Percentiles rank a stretch among this genome's conserved stretches.
Conservation (phyloP, 202 grass and related monocot genomes). For the Setaria italica region DNA sequence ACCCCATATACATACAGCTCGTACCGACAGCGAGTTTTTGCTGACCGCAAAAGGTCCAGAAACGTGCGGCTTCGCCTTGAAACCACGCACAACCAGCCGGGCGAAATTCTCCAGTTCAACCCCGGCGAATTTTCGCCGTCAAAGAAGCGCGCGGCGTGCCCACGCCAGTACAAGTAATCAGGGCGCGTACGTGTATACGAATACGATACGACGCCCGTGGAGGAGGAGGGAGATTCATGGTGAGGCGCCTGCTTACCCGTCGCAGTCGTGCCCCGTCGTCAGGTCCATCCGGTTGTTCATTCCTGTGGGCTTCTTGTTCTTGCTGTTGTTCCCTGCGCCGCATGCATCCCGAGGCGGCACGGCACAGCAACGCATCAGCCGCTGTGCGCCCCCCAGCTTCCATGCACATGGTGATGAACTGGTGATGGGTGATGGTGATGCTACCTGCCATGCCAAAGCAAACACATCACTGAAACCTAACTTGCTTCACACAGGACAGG, state of each 20-base stretch:
- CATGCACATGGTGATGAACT: background rate
- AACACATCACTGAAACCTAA: conserved; percentile 46
- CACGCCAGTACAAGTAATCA: background rate
- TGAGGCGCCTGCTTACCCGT: conserved; percentile 39
- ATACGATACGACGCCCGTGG: background rate
- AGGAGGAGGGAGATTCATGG: background rate
- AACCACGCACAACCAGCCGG: background rate
- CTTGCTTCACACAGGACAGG: conserved; percentile 27
- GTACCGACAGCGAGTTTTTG: conserved; percentile 41
- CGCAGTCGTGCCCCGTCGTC: conserved; percentile 29
- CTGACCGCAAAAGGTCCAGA: conserved; percentile 49
- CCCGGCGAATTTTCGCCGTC: conserved; percentile 37
- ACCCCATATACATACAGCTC: conserved; percentile 31
- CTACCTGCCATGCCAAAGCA: conserved; percentile 24
- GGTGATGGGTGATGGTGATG: background rate
- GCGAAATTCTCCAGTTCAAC: conserved; percentile 23
- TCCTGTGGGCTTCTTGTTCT: conserved; percentile 47
- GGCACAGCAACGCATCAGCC: conserved; percentile 30
- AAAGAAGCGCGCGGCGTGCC: background rate
- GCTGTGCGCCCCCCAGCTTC: background rate
- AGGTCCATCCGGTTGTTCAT: conserved; percentile 19
- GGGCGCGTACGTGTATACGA: background rate
- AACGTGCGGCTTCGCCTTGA: conserved; percentile 48
- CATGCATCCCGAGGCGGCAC: conserved; percentile 46
- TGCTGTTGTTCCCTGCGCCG: conserved; percentile 45